Evolutionary conservation across 177 flowering plant genomes (phyloP).

Genomic region (Telopea speciosissima): DNA sequence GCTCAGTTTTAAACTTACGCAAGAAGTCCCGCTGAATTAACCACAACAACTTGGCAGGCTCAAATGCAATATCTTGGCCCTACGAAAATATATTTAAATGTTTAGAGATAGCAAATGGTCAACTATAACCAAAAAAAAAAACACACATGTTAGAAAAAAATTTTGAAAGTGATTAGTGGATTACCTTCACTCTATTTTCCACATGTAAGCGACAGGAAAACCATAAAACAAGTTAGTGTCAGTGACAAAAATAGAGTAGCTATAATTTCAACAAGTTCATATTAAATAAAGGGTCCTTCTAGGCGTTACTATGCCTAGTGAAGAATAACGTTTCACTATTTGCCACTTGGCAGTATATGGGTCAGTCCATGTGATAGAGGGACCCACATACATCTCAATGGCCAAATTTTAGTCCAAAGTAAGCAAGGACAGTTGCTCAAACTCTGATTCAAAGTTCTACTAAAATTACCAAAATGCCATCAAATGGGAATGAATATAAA

Average conservation of each 20-base stretch:
- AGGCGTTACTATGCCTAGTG: too few relatives aligned
- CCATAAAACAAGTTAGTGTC: slow-evolving; percentile 30
- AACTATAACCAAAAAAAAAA: slow-evolving; percentile 1
- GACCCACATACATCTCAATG: too few relatives aligned
- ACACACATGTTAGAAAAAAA: not conserved
- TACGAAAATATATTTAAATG: slow-evolving; percentile 23
- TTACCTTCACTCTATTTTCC: slow-evolving; percentile 87
- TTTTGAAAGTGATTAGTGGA: slow-evolving; percentile 7
- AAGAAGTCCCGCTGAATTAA: slow-evolving; percentile 98
- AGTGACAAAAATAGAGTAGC: slow-evolving; percentile 2
- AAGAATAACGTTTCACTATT: too few relatives aligned
- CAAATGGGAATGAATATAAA: too few relatives aligned
- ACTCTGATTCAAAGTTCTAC: too few relatives aligned
- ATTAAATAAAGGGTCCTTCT: too few relatives aligned
- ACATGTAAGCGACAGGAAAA: slow-evolving; percentile 13
- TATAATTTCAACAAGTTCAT: not conserved
- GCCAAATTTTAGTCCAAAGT: too few relatives aligned
- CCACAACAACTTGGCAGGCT: slow-evolving; percentile 97
- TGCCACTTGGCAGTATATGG: too few relatives aligned
- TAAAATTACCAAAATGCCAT: too few relatives aligned
- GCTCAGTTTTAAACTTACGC: slow-evolving; percentile 47
- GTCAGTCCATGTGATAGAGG: too few relatives aligned
- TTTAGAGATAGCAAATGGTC: slow-evolving; percentile 8
- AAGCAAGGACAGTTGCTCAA: too few relatives aligned
- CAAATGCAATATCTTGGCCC: slow-evolving; percentile 99